Percentiles rank a stretch among this genome's conserved stretches.
Evolutionary conservation across 108 stramenopile genomes (phyloP).

Genomic region (Mediolabrus comicus): DNA sequence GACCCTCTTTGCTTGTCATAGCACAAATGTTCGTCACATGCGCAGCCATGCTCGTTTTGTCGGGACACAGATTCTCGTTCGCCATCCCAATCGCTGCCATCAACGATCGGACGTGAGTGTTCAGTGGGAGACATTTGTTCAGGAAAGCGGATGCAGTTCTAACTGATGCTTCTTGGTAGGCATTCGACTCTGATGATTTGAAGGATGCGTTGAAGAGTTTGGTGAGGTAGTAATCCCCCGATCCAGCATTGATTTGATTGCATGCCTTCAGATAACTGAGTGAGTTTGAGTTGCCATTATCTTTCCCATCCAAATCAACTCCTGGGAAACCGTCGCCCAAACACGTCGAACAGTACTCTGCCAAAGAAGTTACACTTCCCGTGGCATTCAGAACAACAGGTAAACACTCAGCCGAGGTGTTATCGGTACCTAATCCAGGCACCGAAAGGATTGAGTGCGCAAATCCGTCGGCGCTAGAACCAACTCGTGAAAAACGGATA

Average conservation of each 20-base stretch:
- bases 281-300: slow-evolving; percentile 52
- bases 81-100: slow-evolving; percentile 86
- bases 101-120: slow-evolving; percentile 74
- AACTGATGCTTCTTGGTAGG: slow-evolving; percentile 64
- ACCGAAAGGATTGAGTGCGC: slow-evolving; percentile 80
- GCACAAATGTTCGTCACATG: slow-evolving; percentile 76
- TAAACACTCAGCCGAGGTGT: slow-evolving; percentile 16
- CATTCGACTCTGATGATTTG: slow-evolving; percentile 17
- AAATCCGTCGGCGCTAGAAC: slow-evolving; percentile 65
- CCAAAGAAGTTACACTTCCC: slow-evolving; percentile 42
- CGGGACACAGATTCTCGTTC: slow-evolving; percentile 75
- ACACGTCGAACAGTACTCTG: slow-evolving; percentile 64
- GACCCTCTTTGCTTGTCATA: slow-evolving; percentile 68
- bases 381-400: slow-evolving; percentile 66
- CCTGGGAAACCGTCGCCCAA: slow-evolving; percentile 79
- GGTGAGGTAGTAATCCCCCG: slow-evolving; percentile 70
- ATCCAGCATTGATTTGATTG: slow-evolving; percentile 55
- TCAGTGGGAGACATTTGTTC: slow-evolving; percentile 71
- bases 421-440: slow-evolving; percentile 72
- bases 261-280: slow-evolving; percentile 64
- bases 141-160: slow-evolving; percentile 70
- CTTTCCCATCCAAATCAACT: slow-evolving; percentile 47
- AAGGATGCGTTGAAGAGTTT: slow-evolving; percentile 56
- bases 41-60: slow-evolving; percentile 81
- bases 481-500: slow-evolving; percentile 80